Base-by-base conservation (phyloP, 2,329 filamentous ascomycete genomes). In the Colletotrichum shisoi region DNA sequence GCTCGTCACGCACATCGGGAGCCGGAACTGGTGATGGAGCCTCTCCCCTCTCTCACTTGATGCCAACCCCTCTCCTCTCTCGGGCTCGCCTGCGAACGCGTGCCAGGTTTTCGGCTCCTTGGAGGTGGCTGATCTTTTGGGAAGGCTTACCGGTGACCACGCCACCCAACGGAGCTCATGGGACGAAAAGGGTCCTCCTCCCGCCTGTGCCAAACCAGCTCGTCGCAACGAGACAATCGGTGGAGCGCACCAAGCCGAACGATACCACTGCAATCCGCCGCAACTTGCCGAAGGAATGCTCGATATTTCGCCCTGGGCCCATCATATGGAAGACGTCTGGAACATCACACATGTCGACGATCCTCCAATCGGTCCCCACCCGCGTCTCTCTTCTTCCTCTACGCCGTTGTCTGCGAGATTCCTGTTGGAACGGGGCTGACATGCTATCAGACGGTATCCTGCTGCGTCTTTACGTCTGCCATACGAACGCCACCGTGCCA, bases 321-420 rank as follows among this genome's bases (percentile, higher is more conserved):
- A 60, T 68, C 40, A 24, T 34, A 56, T 54, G 49, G 61, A 68
- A 68, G 52, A 64, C 62, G 54, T 68, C 61, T 68, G 61, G 61
- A 68, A 68, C 61, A 44, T 60, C 54, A 40, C 9, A 48, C 40
- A 39, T 34, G 39, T 66, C 44, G 24, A 42, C 42, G 40, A 24
- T 61, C 51, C 31, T 42, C 49, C 17, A 49, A 57, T 19, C 27
- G 13, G 46, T 19, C 63, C 59, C 58, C 52, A 34, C 52, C 48
- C 44, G 44, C 42, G n/a, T 9, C 62, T 46, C 59, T 39, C 45
- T 44, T 39, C 45, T 44, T 53, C 31, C 15, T 40, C 42, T 59
- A 42, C 42, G 37, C 59, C 24, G n/a, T n/a, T 6, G 4, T 57
- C 12, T 49, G 48, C 37, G 37, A 56, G 27, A 56, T 56, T 58